A percentile compares a stretch with the other conserved stretches of the same genome.
phyloP scores from a whole-genome alignment of 139 green algal species.

The Protoeuglena noctilucae region DNA sequence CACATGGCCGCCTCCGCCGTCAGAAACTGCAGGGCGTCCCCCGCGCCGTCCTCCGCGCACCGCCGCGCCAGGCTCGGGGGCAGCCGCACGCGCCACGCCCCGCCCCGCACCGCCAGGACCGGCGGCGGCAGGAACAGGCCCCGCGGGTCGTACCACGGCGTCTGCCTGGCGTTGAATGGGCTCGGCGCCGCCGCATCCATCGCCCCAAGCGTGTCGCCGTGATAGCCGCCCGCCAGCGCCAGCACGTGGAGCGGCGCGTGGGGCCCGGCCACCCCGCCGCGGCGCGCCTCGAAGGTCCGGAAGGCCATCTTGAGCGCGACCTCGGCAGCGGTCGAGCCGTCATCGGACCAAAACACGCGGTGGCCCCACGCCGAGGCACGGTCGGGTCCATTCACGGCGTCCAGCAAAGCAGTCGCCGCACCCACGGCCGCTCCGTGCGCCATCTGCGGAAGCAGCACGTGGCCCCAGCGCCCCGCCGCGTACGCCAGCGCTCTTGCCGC shows the following conservation, averaged over 20 bases:
- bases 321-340: slow-evolving; percentile 84
- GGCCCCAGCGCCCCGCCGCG: slow-evolving; percentile 65
- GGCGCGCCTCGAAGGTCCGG: slow-evolving; percentile 31
- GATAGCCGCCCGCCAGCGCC: slow-evolving; percentile 70
- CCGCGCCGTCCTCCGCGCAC: too few relatives aligned
- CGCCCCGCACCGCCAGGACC: slow-evolving; percentile 29
- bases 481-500: slow-evolving; percentile 40
- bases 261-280: slow-evolving; percentile 1
- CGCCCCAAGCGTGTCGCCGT: slow-evolving; percentile 89
- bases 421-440: slow-evolving; percentile 19
- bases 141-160: slow-evolving; percentile 37
- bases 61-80: slow-evolving; percentile 2
- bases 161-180: slow-evolving; percentile 50
- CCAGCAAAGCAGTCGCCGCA: slow-evolving; percentile 10
- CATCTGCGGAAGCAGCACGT: slow-evolving; percentile 89
- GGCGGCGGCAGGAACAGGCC: slow-evolving; percentile 66
- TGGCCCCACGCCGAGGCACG: slow-evolving; percentile 55
- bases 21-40: slow-evolving; percentile 2
- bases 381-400: not conserved
- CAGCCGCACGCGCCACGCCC: slow-evolving; percentile 19
- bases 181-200: slow-evolving; percentile 65
- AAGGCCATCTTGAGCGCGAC: slow-evolving; percentile 95
- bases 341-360: slow-evolving; percentile 76
- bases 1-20: slow-evolving; percentile 9
- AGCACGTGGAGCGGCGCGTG: slow-evolving; percentile 43